Base-by-base conservation (phyloP, 2,329 filamentous ascomycete genomes). In the Pestalotiopsis sp. region DNA sequence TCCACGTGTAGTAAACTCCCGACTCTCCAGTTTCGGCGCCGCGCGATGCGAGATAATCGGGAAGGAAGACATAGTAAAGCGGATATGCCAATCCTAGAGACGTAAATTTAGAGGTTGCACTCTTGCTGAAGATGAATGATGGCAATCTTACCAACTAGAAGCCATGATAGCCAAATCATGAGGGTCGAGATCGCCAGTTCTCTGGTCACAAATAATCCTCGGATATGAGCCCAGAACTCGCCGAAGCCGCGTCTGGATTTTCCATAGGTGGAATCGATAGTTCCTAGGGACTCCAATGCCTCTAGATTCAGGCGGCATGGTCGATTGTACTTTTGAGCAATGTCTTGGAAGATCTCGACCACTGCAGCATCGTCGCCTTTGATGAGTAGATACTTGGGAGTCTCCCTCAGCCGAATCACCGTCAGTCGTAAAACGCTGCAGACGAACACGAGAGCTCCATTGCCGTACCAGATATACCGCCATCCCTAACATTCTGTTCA, bases 1-100 rank as follows among this genome's bases (percentile, higher is more conserved):
- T 86, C 90, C 91, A 94, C 1, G 85, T 88, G 6, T 84, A 84
- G 75, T 86, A 90, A 7, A 62, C 38, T 6, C 23, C 23, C 23
- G 23, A 13, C n/a, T 25, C 23, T 25, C 57, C 57, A 12, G 57
- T 27, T 25, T 59, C 12, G 20, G 57, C 23, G 27, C 23, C 27
- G 23, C 57, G 23, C 23, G 57, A 20, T 9, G 57, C 27, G 11
- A 59, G 27, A 36, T 59, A 59, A 49, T 20, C 23, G 23, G 49
- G 5, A n/a, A 94, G 80, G 77, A 93, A 94, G 66, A 93, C 91
- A 72, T 92, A 92, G 78, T 92, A 94, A 0, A 94, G 82, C 0
- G 92, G 92, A 73, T 93, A 94, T 0, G 90, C 91, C 0, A 94
- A 4, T 17, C 41, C 41, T 49, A 49, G 41, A 17, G 41, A 49